These are phyloP conservation scores for Euphorbia tirucalli DNA, from an alignment of 345 rosid genomes.

Conservation along the genomic window DNA sequence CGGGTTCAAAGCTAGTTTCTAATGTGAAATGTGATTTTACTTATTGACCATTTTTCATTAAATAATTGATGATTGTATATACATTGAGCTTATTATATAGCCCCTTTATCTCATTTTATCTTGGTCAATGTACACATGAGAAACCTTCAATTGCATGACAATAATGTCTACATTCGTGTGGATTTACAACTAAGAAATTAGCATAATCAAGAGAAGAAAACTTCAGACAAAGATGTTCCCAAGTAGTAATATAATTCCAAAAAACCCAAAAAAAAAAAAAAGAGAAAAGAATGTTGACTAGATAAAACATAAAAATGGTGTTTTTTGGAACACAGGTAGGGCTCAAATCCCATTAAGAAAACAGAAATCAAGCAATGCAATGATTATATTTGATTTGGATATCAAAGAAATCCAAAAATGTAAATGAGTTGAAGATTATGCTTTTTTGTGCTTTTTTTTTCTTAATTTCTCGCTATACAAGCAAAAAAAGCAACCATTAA, in stretches of 20 bases:
- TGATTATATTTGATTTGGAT: constrained; percentile 18
- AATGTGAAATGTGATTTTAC: too few species aligned
- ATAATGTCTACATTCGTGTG: neutral
- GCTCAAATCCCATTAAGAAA: constrained; percentile 30
- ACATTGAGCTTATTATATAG: too few species aligned
- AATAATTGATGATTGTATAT: too few species aligned
- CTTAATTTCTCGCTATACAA: constrained; percentile 10
- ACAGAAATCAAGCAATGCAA: constrained; percentile 22
- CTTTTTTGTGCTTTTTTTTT: constrained; percentile 26
- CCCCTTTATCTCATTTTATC: too few species aligned
- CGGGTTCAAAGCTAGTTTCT: too few species aligned
- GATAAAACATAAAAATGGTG: neutral
- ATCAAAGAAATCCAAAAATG: constrained; percentile 23
- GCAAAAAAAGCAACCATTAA: constrained; percentile 34
- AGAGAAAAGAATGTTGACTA: constrained; percentile 6
- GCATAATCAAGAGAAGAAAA: neutral
- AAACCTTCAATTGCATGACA: neutral
- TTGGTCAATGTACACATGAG: neutral
- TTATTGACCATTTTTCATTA: too few species aligned
- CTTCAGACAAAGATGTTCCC: neutral
- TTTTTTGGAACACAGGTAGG: constrained; percentile 2
- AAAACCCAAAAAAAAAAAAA: neutral
- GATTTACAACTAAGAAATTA: neutral
- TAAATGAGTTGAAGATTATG: constrained; percentile 27
- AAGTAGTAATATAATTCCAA: neutral